Base-by-base conservation (phyloP, 2,329 filamentous ascomycete species). In the Pseudocercospora vitis region DNA sequence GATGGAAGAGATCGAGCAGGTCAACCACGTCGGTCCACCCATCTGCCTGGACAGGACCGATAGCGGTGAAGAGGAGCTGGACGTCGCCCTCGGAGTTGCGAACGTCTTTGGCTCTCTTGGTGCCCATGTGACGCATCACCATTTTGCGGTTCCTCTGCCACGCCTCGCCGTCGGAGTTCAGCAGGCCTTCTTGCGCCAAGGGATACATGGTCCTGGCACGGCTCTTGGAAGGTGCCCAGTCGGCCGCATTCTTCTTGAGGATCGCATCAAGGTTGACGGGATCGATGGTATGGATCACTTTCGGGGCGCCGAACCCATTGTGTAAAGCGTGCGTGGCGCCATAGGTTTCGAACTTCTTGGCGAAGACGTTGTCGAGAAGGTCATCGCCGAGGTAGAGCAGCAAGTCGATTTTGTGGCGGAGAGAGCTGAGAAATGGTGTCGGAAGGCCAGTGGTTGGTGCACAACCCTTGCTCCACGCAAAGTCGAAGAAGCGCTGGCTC, bases 1-100 rank as follows among this genome's bases (percentile, higher is more conserved):
- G 48, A 59, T 70, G 70, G 49, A 75, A 67, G 3, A 66, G 56
- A n/a, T 62, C 58, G 26, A 61, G 53, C 40, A 69, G 39, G 55
- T 71, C 64, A 8, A 67, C 57, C 16, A 51, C 56, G 4, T 35
- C 42, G 7, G 63, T 63, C 64, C 63, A 66, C 28, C 63, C 61
- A 18, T 61, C 42, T 12, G 45, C 8, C 18, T 54, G 29, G 11
- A 35, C 23, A 1, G 50, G 44, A 1, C 59, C 59, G 14, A 59
- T 60, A 3, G 57, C 55, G 12, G 53, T 42, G 19, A 58, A 62
- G 4, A 62, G 52, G 6, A 55, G 32, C 9, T 60, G 52, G 9
- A 62, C 53, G 21, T 62, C 57, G 8, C 24, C 42, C 45, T 62
- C 59, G 23, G 50, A 48, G 8, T 50, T 31, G 3, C 55, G 50